Percentiles rank a stretch among this genome's conserved stretches.
These are phyloP conservation scores for Phaeosphaeriaceae sp. DNA, from an alignment of 2,329 filamentous ascomycete species.

Conservation along the genomic window DNA sequence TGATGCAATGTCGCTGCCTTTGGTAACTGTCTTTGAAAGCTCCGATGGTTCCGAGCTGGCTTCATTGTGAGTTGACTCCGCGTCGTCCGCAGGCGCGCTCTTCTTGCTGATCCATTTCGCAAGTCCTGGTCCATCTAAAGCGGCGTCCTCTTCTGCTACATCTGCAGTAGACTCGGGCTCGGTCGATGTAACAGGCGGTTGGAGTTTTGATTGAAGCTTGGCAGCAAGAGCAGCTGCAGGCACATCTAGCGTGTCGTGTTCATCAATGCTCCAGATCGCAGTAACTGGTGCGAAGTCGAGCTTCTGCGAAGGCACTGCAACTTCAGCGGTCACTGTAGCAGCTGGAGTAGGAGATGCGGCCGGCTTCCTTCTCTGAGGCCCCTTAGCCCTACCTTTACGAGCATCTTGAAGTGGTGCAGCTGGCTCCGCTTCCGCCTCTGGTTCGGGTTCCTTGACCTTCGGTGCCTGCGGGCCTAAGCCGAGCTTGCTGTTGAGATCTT, in stretches of 20 bases:
- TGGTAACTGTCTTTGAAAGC: conserved; percentile 1
- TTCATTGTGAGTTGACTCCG: not conserved
- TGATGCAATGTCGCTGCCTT: conserved; percentile 2
- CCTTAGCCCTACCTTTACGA: conserved; percentile 86
- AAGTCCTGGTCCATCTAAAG: not conserved
- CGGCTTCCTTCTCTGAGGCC: conserved; percentile 78
- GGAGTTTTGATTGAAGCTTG: conserved; percentile 31
- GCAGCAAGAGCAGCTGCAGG: conserved; percentile 40
- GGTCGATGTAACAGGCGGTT: conserved; percentile 7
- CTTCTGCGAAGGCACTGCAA: conserved; percentile 29
- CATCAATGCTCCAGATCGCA: conserved; percentile 46
- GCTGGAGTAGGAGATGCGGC: conserved; percentile 64
- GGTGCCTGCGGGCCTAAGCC: conserved; percentile 82
- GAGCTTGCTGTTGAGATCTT: conserved; percentile 87
- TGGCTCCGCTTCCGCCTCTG: conserved; percentile 64
- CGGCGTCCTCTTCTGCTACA: conserved; percentile 9
- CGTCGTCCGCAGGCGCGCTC: not conserved
- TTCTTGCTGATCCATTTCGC: conserved; percentile 9
- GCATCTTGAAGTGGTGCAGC: conserved; percentile 86
- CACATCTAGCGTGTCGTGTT: conserved; percentile 42
- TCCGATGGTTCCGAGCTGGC: not conserved
- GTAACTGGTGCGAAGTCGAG: conserved; percentile 36
- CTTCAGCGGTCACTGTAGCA: conserved; percentile 49
- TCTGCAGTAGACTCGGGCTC: conserved; percentile 11
- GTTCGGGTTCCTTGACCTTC: conserved; percentile 75